Conservation (phyloP, 2,329 filamentous ascomycete genomes). For the Ophiostoma pallidulum region DNA sequence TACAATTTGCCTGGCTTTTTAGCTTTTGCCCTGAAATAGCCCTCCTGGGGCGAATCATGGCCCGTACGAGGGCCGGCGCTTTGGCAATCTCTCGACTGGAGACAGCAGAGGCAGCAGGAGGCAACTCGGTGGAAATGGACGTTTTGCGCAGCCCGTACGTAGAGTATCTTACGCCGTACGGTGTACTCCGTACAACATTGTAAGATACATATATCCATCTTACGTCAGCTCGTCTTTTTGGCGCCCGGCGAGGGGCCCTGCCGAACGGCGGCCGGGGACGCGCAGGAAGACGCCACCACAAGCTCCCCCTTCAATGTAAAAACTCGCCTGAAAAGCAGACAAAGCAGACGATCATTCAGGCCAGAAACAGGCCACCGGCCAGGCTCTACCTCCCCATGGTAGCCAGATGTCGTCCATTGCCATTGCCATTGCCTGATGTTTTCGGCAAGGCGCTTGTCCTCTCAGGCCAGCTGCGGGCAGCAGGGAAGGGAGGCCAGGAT, state of each 20-base stretch:
- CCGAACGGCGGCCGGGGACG: too few relatives aligned
- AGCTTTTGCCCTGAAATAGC: neutral
- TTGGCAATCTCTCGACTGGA: neutral
- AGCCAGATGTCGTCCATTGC: too few relatives aligned
- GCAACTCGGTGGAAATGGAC: too few relatives aligned
- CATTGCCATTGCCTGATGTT: too few relatives aligned
- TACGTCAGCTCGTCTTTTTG: neutral
- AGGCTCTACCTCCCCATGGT: neutral
- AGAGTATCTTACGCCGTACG: too few relatives aligned
- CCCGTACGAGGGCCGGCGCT: constrained; percentile 2
- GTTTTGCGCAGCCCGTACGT: too few relatives aligned
- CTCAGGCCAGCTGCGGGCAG: too few relatives aligned
- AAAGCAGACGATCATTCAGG: neutral
- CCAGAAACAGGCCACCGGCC: constrained; percentile 2
- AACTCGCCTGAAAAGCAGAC: neutral
- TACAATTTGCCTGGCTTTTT: neutral
- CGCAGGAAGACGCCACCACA: too few relatives aligned
- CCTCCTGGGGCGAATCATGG: constrained; percentile 2
- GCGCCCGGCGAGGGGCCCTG: constrained; percentile 8
- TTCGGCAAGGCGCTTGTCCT: too few relatives aligned
- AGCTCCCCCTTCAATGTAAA: neutral
- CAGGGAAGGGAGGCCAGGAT: too few relatives aligned
- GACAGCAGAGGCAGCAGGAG: neutral
- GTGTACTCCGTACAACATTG: too few relatives aligned
- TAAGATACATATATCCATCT: too few relatives aligned